Conservation (phyloP, 2,329 filamentous ascomycete genomes). For the Trichophyton simii region DNA sequence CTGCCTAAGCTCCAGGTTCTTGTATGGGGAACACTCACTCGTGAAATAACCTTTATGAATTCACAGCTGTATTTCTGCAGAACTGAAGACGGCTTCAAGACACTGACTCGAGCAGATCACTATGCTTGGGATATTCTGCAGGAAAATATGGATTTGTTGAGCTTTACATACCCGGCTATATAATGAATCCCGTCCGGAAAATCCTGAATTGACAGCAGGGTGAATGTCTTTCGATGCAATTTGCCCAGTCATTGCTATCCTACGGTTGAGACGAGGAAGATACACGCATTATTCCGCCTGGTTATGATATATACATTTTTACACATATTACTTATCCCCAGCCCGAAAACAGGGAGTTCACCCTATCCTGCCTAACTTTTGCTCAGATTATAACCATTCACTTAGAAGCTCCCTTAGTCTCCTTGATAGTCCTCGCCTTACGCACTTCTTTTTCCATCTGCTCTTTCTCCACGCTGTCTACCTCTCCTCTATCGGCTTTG, state of each 20-base stretch:
- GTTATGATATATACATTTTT: no score
- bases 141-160: not conserved
- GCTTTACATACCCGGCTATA: not conserved
- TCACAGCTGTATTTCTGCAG: not conserved
- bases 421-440: not conserved
- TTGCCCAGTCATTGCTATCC: not conserved
- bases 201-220: no score
- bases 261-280: not conserved
- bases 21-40: not conserved
- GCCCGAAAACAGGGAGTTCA: no score
- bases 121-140: not conserved
- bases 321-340: no score
- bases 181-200: no score
- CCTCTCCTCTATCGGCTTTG: slow-evolving; percentile 2
- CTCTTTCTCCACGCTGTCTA: not conserved
- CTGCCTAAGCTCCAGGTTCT: not conserved
- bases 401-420: not conserved
- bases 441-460: slow-evolving; percentile 2
- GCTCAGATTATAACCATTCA: not conserved
- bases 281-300: not conserved
- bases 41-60: not conserved
- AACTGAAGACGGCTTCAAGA: not conserved
- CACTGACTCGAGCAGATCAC: not conserved
- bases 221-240: no score
- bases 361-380: no score